A percentile compares a stretch with the other conserved stretches of the same genome.
These are phyloP conservation scores for Chimonanthus salicifolius DNA, from an alignment of 164 flowering plant genomes.

Conservation along the genomic window DNA sequence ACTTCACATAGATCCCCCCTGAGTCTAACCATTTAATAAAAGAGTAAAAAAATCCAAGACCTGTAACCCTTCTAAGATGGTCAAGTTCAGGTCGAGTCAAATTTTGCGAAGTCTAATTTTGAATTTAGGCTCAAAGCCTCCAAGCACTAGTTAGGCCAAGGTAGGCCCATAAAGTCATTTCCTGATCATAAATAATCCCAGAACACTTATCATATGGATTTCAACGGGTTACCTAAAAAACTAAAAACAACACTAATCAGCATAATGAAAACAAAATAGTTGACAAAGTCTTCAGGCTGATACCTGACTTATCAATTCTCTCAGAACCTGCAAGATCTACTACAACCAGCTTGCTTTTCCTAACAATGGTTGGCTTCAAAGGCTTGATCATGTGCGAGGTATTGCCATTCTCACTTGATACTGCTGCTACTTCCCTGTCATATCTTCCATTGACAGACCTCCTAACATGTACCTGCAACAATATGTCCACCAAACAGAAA, in stretches of 20 bases:
- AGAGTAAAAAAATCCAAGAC: too few species aligned
- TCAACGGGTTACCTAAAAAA: too few species aligned
- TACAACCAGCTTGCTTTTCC: slow-evolving; percentile 82
- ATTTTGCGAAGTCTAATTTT: too few species aligned
- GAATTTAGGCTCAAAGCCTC: too few species aligned
- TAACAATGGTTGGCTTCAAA: slow-evolving; percentile 64
- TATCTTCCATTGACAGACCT: slow-evolving; percentile 55
- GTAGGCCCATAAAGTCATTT: too few species aligned
- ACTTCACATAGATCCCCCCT: too few species aligned
- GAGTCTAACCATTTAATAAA: too few species aligned
- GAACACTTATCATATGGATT: too few species aligned
- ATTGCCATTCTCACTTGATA: slow-evolving; percentile 50
- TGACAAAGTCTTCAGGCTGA: neutral
- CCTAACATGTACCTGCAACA: slow-evolving; percentile 64
- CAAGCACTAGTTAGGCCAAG: too few species aligned
- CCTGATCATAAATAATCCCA: too few species aligned
- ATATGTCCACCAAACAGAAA: neutral
- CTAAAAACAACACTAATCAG: neutral
- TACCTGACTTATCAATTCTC: slow-evolving; percentile 94
- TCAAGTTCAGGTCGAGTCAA: too few species aligned
- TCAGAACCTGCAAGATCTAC: slow-evolving; percentile 99
- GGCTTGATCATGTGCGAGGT: slow-evolving; percentile 39
- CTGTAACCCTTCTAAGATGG: too few species aligned
- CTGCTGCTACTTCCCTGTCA: slow-evolving; percentile 25
- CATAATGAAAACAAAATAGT: neutral